Evolutionary conservation across 1,284 basidiomycete genomes (phyloP), one percentile per base, ranked within the genome.

Genomic region (Marasmius sp.): DNA sequence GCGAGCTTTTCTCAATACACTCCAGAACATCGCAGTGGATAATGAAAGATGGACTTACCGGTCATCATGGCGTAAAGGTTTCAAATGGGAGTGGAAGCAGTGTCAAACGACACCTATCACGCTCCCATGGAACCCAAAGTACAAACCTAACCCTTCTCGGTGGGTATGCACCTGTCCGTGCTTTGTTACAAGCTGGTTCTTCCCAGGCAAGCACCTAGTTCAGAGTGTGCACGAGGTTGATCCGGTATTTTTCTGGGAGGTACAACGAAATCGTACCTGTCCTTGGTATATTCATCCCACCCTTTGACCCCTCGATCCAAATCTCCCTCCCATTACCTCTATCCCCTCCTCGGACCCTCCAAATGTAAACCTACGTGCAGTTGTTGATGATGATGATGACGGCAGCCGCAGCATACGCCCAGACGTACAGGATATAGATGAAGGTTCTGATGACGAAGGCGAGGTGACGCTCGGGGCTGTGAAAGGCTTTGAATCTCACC

Each of bases 161-260:
- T 70, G 69, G 72, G 62, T 72, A 2, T 77, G 75, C 56, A 72
- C 70, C 51, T 76, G 75, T 61, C 73, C 70, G 1, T 39, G 38
- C 22, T 68, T 76, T 50, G 61, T 52, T 2, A 68, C 52, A 61
- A 70, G 69, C 64, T 66, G 71, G 16, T 74, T 75, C 62, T 67
- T 77, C 1, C 34, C 75, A 43, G 76, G 75, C 67, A 77, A 77
- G 57, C 75, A 77, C 59, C 67, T 73, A 6, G 67, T 77, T 8
- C 74, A 76, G 45, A 16, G 48, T 1, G 59, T 73, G 2, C 53
- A 70, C 10, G 61, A 56, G 3, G 71, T 74, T 1, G 64, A 67
- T 5, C 67, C 73, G 0, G 59, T 59, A 8, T 76, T 75, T 65
- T 76, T 75, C 64, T 64, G 70, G 6, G 66, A 72, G 51, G 71